phyloP scores from a whole-genome alignment of 805 yeast species.

The Candida saitoana region DNA sequence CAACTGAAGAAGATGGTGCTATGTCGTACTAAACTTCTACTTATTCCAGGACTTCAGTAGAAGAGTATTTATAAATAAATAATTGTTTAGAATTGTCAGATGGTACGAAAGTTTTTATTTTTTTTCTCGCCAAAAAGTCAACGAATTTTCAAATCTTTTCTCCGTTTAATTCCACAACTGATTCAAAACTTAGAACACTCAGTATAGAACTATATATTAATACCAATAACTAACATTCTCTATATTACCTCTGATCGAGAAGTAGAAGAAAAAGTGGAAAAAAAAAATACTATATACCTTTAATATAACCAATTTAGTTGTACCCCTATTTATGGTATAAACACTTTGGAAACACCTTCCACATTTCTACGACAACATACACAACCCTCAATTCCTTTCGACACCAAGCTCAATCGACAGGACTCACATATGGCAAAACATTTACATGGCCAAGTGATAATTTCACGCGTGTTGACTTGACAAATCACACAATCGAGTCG shows the following conservation, averaged over 20 bases:
- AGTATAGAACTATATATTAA: no score
- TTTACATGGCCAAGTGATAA: constrained; percentile 89
- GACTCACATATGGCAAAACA: constrained; percentile 86
- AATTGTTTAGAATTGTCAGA: background rate
- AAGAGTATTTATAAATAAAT: no score
- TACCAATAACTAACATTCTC: no score
- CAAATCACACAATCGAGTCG: constrained; percentile 69
- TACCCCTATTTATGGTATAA: constrained; percentile 40
- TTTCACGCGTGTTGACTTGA: constrained; percentile 65
- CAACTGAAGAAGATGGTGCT: no score
- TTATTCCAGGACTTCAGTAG: no score
- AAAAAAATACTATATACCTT: no score
- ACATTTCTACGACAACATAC: constrained; percentile 81
- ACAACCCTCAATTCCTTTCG: constrained; percentile 71
- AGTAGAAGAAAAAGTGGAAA: no score
- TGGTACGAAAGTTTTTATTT: background rate
- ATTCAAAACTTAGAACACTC: no score
- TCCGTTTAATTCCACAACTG: no score
- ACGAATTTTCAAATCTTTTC: background rate
- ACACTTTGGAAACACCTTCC: constrained; percentile 59
- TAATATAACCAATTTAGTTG: background rate
- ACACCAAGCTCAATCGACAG: constrained; percentile 70
- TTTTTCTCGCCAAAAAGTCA: background rate
- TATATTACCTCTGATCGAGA: no score
- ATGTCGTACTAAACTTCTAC: no score